These are phyloP conservation scores for Orbilia brochopaga DNA, from an alignment of 2,329 filamentous ascomycete genomes.

Conservation along the genomic window DNA sequence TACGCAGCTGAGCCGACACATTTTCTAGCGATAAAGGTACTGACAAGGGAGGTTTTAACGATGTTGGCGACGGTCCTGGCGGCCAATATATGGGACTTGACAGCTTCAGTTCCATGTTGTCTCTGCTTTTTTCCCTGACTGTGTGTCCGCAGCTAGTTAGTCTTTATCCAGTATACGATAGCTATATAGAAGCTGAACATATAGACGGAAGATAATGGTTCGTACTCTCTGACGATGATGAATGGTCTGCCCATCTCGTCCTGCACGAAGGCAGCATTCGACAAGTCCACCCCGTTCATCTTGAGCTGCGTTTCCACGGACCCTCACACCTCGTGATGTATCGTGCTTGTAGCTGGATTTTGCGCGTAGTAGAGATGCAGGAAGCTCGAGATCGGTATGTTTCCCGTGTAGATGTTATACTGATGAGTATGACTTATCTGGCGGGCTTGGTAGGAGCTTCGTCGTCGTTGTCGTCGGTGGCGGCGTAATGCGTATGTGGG, in stretches of 20 bases:
- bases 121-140: constrained; percentile 98
- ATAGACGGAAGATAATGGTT: constrained; percentile 54
- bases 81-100: constrained; percentile 97
- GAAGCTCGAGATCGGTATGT: constrained; percentile 17
- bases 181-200: not conserved
- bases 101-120: constrained; percentile 92
- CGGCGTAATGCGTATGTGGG: constrained; percentile 8
- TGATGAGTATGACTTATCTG: constrained; percentile 10
- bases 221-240: constrained; percentile 96
- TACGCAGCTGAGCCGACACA: constrained; percentile 14
- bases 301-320: constrained; percentile 30
- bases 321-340: constrained; percentile 18
- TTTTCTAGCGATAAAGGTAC: constrained; percentile 47
- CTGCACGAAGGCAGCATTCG: constrained; percentile 76
- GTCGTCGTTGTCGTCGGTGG: constrained; percentile 8
- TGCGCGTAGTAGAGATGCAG: not conserved
- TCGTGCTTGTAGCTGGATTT: constrained; percentile 1
- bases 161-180: constrained; percentile 19
- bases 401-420: not conserved
- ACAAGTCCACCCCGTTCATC: constrained; percentile 48
- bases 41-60: constrained; percentile 88
- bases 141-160: constrained; percentile 51
- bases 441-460: constrained; percentile 17
- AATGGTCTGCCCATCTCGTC: constrained; percentile 97
- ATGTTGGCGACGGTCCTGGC: constrained; percentile 96